Evolutionary conservation across 768 basidiomycete genomes (phyloP).

Genomic region (Suillus hirtellus): DNA sequence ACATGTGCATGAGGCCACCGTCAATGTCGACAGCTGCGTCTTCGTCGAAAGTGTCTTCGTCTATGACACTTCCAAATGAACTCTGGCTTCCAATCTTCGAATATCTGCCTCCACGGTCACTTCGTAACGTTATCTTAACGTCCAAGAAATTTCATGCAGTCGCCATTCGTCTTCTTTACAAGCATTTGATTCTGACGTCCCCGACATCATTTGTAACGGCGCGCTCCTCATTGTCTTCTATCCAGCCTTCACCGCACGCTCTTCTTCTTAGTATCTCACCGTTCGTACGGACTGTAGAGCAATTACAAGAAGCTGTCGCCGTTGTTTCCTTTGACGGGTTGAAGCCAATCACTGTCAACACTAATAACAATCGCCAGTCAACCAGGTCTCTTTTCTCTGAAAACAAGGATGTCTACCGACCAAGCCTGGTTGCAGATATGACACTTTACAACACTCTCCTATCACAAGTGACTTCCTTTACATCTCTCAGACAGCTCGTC

Average conservation of each 20-base stretch:
- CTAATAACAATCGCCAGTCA: slow-evolving; percentile 1
- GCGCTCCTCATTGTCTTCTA: slow-evolving; percentile 7
- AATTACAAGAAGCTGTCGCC: slow-evolving; percentile 29
- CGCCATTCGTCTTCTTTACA: slow-evolving; percentile 18
- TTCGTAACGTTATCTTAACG: slow-evolving; percentile 31
- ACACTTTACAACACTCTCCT: slow-evolving; percentile 28
- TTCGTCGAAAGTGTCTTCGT: not conserved
- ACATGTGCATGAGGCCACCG: not conserved
- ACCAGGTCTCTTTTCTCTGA: slow-evolving; percentile 11
- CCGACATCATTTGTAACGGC: slow-evolving; percentile 24
- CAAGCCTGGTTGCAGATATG: slow-evolving; percentile 24
- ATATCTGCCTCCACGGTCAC: slow-evolving; percentile 28
- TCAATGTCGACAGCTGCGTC: not conserved
- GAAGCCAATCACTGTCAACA: slow-evolving; percentile 10
- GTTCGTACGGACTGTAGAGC: slow-evolving; percentile 23
- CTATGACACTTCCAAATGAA: slow-evolving; percentile 33
- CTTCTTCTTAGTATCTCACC: slow-evolving; percentile 11
- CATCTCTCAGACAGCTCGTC: slow-evolving; percentile 37
- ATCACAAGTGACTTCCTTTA: slow-evolving; percentile 27
- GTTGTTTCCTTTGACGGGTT: slow-evolving; percentile 19
- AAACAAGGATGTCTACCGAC: slow-evolving; percentile 21
- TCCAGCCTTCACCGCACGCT: slow-evolving; percentile 16
- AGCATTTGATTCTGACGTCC: slow-evolving; percentile 35
- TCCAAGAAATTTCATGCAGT: slow-evolving; percentile 34
- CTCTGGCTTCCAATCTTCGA: slow-evolving; percentile 42